Conservation (phyloP, 2,329 filamentous ascomycete species). For the Metarhizium rileyi region DNA sequence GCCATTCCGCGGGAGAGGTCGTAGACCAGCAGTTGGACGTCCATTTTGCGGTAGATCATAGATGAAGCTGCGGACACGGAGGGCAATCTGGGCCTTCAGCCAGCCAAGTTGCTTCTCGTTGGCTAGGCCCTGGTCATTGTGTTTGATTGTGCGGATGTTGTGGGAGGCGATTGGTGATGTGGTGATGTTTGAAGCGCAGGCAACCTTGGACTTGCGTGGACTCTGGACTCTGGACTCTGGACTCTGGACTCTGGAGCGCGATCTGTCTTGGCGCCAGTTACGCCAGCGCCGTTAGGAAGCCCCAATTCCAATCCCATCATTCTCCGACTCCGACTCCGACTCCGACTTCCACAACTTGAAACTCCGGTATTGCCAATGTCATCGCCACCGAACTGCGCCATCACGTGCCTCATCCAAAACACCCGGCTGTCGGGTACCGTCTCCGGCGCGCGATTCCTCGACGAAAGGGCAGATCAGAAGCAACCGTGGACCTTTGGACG, state of each 20-base stretch:
- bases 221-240: neutral
- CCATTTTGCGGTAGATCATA: slow-evolving; percentile 40
- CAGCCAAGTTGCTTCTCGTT: neutral
- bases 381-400: neutral
- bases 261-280: neutral
- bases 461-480: too few species aligned
- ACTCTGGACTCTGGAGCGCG: neutral
- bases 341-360: neutral
- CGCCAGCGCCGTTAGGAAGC: too few species aligned
- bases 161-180: neutral
- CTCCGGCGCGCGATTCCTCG: too few species aligned
- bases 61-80: too few species aligned
- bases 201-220: slow-evolving; percentile 11
- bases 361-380: neutral
- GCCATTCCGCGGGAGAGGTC: slow-evolving; percentile 60
- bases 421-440: too few species aligned
- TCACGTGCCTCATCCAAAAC: neutral
- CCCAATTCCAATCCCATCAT: too few species aligned
- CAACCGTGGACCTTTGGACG: too few species aligned
- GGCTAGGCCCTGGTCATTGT: neutral
- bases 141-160: neutral
- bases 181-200: slow-evolving; percentile 8
- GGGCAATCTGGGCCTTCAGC: too few species aligned
- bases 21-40: slow-evolving; percentile 69
- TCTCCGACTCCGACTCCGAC: neutral